phyloP scores from a whole-genome alignment of 768 basidiomycete genomes.

The Boletus pseudopeckii region DNA sequence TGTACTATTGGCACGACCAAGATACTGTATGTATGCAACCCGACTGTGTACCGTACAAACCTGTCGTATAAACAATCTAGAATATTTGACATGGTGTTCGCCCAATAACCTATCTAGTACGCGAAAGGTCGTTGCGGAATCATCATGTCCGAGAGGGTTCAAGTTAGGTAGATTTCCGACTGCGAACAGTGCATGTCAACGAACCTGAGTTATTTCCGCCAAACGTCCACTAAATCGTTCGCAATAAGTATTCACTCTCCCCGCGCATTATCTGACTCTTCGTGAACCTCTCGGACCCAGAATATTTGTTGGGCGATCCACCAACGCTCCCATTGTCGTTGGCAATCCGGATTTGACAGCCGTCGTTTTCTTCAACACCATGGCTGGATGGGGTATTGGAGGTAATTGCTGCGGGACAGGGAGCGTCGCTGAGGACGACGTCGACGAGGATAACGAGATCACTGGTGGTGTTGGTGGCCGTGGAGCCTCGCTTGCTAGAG shows the following conservation, averaged over 20 bases:
- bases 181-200: no score
- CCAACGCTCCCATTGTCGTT: constrained; percentile 26
- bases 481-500: constrained; percentile 1
- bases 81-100: no score
- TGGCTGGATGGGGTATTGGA: constrained; percentile 1
- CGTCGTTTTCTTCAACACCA: constrained; percentile 21
- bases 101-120: no score
- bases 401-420: constrained; percentile 14
- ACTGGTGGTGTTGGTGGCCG: constrained; percentile 22
- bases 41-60: no score
- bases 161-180: no score
- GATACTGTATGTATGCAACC: no score
- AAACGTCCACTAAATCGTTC: no score
- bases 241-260: constrained; percentile 1
- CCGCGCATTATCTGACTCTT: constrained; percentile 20
- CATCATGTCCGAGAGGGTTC: no score
- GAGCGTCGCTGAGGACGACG: constrained; percentile 36
- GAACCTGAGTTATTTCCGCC: no score
- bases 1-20: no score
- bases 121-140: no score
- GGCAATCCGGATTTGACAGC: constrained; percentile 22
- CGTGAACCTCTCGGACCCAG: constrained; percentile 33
- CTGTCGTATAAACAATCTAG: no score
- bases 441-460: constrained; percentile 37
- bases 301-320: constrained; percentile 34